Evolutionary conservation across 768 basidiomycete species (phyloP), one percentile per base, ranked within the genome.

Genomic region (Panaeolus papilionaceus): DNA sequence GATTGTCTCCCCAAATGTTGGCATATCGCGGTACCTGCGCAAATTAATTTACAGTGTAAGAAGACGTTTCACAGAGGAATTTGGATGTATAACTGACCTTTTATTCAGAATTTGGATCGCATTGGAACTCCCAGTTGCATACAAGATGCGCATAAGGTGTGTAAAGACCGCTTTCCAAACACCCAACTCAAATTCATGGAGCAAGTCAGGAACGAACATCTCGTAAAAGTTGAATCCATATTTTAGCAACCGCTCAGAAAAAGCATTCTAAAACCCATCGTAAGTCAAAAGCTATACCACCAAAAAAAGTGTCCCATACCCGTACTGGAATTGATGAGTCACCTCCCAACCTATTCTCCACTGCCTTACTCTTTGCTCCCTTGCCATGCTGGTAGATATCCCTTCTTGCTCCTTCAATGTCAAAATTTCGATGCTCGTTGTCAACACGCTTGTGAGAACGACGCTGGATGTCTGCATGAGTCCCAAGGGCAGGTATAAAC

Each of bases 101-200:
- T 67, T 47, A 58, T 80, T 72, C 4, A 79, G 65, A 38, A 69
- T 71, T 2, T 65, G 63, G 8, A 79, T 66, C 0, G 39, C 38
- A 14, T 70, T 69, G 1, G 1, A 1, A 18, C 45, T 61, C 14
- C 68, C 71, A 20, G 69, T 39, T 10, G 69, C 68, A 61, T 74
- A 63, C 0, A 79, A 58, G 14, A 80, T 71, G 0, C 77, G 73
- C 16, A 80, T 61, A 0, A 80, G 65, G 51, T 80, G 80, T 0
- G 63, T 74, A 51, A 80, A 75, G 0, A 76, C 37, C 0, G 72
- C 67, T 63, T 80, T 81, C 76, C 75, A 78, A 9, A 75, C 75
- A 16, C 78, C 79, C 9, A 80, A 67, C 62, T 81, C 79, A 64
- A 80, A 71, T 65, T 81, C 77, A 47, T 81, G 80, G 42, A 81